These are phyloP conservation scores for Russula compacta DNA, from an alignment of 768 basidiomycete species.

Conservation along the genomic window DNA sequence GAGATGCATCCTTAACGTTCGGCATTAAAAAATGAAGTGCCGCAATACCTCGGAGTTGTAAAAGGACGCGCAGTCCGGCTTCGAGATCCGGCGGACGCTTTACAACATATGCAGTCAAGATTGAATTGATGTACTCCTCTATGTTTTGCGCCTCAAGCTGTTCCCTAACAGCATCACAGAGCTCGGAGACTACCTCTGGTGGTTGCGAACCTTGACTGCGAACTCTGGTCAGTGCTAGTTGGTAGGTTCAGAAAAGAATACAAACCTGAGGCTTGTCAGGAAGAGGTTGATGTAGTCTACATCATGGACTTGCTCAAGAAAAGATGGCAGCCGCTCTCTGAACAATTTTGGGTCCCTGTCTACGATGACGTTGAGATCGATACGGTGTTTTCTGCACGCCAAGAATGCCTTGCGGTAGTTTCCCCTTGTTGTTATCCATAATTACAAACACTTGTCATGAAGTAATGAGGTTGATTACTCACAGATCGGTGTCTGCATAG, in stretches of 20 bases:
- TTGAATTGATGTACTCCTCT: constrained; percentile 78
- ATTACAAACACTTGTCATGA: background rate
- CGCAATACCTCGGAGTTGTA: constrained; percentile 64
- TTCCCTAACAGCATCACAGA: constrained; percentile 70
- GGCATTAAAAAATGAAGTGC: background rate
- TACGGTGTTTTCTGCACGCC: constrained; percentile 85
- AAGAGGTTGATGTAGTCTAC: constrained; percentile 92
- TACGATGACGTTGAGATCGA: constrained; percentile 84
- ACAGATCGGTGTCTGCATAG: constrained; percentile 65
- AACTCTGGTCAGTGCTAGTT: constrained; percentile 1
- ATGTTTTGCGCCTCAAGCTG: constrained; percentile 67
- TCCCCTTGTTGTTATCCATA: constrained; percentile 35
- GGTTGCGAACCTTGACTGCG: constrained; percentile 53
- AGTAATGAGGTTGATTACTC: constrained; percentile 25
- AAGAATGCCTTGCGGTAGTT: constrained; percentile 82
- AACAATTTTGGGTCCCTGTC: constrained; percentile 70
- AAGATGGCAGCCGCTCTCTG: constrained; percentile 47
- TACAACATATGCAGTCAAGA: constrained; percentile 88
- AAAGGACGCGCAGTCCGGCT: constrained; percentile 64
- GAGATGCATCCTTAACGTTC: background rate
- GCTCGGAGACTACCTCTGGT: constrained; percentile 47
- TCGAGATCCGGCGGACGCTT: constrained; percentile 90
- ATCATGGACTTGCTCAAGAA: constrained; percentile 80
- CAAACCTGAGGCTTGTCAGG: constrained; percentile 74
- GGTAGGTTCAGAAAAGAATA: background rate